phyloP scores from a whole-genome alignment of 169 alveolate species.

The Plasmodium adleri region DNA sequence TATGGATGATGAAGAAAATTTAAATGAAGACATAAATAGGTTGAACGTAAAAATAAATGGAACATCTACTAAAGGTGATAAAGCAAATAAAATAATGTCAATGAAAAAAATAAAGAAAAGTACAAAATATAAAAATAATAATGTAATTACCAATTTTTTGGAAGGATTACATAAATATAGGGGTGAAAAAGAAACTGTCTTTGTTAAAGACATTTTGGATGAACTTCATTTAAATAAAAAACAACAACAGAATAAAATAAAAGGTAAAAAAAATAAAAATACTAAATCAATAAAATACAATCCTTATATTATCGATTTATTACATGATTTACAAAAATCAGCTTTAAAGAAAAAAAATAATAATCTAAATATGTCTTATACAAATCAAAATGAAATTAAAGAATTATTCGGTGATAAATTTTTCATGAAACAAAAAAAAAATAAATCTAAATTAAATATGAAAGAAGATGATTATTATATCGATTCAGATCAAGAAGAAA shows the following conservation, averaged over 20 bases:
- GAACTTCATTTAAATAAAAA: constrained; percentile 16
- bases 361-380: constrained; percentile 17
- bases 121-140: constrained; percentile 18
- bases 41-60: background rate
- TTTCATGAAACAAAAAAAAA: constrained; percentile 40
- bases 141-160: constrained; percentile 14
- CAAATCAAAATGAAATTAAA: constrained; percentile 51
- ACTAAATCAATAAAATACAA: background rate
- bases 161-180: constrained; percentile 19
- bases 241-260: background rate
- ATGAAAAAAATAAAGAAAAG: background rate
- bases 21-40: background rate
- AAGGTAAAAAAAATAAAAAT: constrained; percentile 2
- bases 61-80: background rate
- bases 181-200: constrained; percentile 35
- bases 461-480: constrained; percentile 11
- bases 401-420: constrained; percentile 53
- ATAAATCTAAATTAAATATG: constrained; percentile 20
- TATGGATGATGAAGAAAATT: background rate
- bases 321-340: constrained; percentile 20
- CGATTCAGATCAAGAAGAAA: constrained; percentile 25
- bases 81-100: background rate
- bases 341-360: constrained; percentile 31
- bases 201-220: constrained; percentile 8
- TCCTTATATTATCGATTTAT: constrained; percentile 11